Base-by-base conservation (phyloP, 2,329 filamentous ascomycete genomes). In the Cladosporium velox region DNA sequence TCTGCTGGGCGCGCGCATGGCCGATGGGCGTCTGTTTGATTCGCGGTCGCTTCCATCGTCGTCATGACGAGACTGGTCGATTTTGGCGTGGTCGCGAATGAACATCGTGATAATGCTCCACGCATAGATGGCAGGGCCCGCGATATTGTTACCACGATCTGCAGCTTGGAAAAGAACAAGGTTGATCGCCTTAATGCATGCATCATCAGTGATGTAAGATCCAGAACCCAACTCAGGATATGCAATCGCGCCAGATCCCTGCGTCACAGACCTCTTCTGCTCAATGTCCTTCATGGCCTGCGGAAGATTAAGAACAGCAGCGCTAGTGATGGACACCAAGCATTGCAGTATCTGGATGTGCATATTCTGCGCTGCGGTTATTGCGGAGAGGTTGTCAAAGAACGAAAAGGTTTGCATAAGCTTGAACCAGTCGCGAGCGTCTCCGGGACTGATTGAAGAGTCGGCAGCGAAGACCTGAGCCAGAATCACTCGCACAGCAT, bases 21-120 rank as follows among this genome's bases (percentile, higher is more conserved):
- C 38, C n/a, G 49, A 41, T 34, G 67, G 64, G 52, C 68, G 66
- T 24, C 68, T 67, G 28, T 28, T 55, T 12, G 44, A 21, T 28
- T 71, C 71, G 18, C 60, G 65, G 32, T 70, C 69, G 47, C 67
- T 68, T 57, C 47, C 58, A 12, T 69, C 68, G 34, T 71, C 69
- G 90, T 70, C 68, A 58, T 68, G 65, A 47, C 68, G 70, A 26
- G 71, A 88, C 47, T 86, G 87, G 55, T 89, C 62, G 14, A 83
- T 60, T 82, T 83, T 65, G 86, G 83, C 69, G 88, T 90, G 14
- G 86, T 86, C 51, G 70, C 87, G 87, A 80, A 95, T 87, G 30
- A 86, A 84, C 72, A 90, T 86, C 11, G 93, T 82, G 30, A 97
- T 86, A 58, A 94, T 82, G 4, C 89, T 88, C 93, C 93, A 98